A percentile compares a stretch with the other conserved stretches of the same genome.
Conservation (phyloP, 495 filamentous ascomycete genomes). For the Emericellopsis terricola region DNA sequence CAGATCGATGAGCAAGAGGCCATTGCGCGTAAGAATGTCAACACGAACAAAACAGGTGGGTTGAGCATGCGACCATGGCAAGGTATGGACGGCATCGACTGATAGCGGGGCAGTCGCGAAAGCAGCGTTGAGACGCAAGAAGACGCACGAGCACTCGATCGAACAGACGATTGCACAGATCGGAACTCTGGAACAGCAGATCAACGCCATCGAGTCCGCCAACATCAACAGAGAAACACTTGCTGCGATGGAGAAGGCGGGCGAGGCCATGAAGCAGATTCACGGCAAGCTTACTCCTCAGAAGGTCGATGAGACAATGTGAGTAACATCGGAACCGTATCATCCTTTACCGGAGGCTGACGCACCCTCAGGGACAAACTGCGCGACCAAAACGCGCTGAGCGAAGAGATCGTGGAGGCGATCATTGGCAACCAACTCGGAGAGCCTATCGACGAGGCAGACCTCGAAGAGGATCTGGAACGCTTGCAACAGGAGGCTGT, state of each 20-base stretch:
- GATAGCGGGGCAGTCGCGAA: slow-evolving; percentile 49
- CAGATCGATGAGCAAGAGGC: slow-evolving; percentile 90
- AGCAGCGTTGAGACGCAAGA: slow-evolving; percentile 85
- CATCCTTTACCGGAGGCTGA: background rate
- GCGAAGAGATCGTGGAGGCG: slow-evolving; percentile 75
- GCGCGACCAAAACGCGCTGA: slow-evolving; percentile 77
- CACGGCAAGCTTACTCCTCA: slow-evolving; percentile 80
- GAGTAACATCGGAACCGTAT: slow-evolving; percentile 17
- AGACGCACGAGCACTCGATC: slow-evolving; percentile 75
- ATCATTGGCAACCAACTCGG: slow-evolving; percentile 56
- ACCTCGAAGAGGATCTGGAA: slow-evolving; percentile 64
- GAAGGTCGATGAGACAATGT: slow-evolving; percentile 92
- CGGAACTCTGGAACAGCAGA: slow-evolving; percentile 81
- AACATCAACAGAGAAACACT: slow-evolving; percentile 98
- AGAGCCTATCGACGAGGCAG: slow-evolving; percentile 67
- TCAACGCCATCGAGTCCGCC: slow-evolving; percentile 90
- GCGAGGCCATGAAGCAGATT: slow-evolving; percentile 77
- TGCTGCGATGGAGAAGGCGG: slow-evolving; percentile 79
- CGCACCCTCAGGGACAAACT: slow-evolving; percentile 71
- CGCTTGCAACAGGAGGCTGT: slow-evolving; percentile 70
- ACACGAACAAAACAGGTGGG: slow-evolving; percentile 79
- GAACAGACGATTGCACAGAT: slow-evolving; percentile 82
- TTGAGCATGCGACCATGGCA: slow-evolving; percentile 5
- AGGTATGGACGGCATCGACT: background rate
- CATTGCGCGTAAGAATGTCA: slow-evolving; percentile 78